Evolutionary conservation across 768 basidiomycete species (phyloP), one percentile per base, ranked within the genome.

Genomic region (Crepidotus variabilis): DNA sequence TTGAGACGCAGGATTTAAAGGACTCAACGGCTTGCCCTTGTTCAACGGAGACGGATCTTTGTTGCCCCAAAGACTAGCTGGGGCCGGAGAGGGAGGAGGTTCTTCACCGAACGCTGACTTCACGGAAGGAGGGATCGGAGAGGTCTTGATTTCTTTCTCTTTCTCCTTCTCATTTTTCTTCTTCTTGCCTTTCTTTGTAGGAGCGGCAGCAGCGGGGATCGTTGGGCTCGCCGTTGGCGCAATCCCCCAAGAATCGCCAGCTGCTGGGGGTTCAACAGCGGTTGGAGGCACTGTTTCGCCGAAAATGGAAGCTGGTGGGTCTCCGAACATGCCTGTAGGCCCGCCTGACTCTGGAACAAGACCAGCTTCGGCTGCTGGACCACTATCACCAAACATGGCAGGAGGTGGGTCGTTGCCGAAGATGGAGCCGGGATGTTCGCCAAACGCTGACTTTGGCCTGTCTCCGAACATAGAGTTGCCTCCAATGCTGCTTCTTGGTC

Each of bases 1-100:
- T 45, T 69, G 69, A 16, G 68, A 59, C 14, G 70, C 66, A 20
- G 72, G 70, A 50, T 74, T 74, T 45, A 72, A 61, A n/a, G 72
- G 72, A 21, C 72, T 74, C 9, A 70, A 60, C 13, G 59, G 61
- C 49, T 67, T 68, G 21, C 56, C 61, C 9, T 54, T 56, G 34
- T 60, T 66, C 28, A 60, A 57, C 23, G 69, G 67, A 14, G 69
- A 69, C 6, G 64, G 57, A 36, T 55, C 57, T 34, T 69, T 64
- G 21, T 66, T 62, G 16, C 66, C 60, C 67, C 65, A 62, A 20
- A 60, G 54, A 10, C 62, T 57, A 8, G 58, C 52, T 43, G 54
- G 50, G 5, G 54, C 60, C 35, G 54, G 52, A 24, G 57, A 54
- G 9, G 34, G 34, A 32, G 52, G 45, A 10, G 54, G 55, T 18